Evolutionary conservation across 2,329 filamentous ascomycete genomes (phyloP).

Genomic region (Fusarium sp.): DNA sequence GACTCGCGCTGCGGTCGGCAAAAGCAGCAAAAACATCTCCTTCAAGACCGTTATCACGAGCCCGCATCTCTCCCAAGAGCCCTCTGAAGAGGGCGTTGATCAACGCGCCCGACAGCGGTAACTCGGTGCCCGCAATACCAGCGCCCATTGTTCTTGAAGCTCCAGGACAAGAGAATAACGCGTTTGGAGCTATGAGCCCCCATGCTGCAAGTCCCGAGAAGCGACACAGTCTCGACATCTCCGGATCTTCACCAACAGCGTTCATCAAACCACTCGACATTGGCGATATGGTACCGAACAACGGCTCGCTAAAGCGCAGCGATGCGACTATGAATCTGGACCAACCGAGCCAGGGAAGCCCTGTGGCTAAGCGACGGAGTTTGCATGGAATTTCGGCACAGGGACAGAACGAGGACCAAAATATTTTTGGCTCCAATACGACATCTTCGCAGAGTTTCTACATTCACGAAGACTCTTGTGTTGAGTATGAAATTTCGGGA

Average conservation of each 20-base stretch:
- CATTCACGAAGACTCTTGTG: conserved; percentile 58
- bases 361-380: conserved; percentile 90
- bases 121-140: conserved; percentile 62
- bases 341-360: conserved; percentile 79
- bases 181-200: conserved; percentile 49
- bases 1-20: conserved; percentile 71
- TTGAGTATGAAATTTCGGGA: conserved; percentile 64
- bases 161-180: conserved; percentile 57
- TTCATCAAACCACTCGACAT: conserved; percentile 62
- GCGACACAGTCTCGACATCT: conserved; percentile 65
- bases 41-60: conserved; percentile 65
- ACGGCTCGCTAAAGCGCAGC: conserved; percentile 90
- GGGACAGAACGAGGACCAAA: conserved; percentile 67
- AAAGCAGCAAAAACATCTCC: conserved; percentile 67
- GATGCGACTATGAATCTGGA: conserved; percentile 91
- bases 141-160: conserved; percentile 49
- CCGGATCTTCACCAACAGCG: conserved; percentile 61
- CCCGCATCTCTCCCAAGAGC: conserved; percentile 79
- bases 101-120: conserved; percentile 75
- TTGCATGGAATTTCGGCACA: conserved; percentile 77
- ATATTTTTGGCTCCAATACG: conserved; percentile 74
- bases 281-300: conserved; percentile 51
- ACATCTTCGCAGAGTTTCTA: conserved; percentile 58
- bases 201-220: conserved; percentile 52
- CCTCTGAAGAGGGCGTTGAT: conserved; percentile 81